Conservation (phyloP, 768 basidiomycete genomes). For the Suillus cothurnatus region DNA sequence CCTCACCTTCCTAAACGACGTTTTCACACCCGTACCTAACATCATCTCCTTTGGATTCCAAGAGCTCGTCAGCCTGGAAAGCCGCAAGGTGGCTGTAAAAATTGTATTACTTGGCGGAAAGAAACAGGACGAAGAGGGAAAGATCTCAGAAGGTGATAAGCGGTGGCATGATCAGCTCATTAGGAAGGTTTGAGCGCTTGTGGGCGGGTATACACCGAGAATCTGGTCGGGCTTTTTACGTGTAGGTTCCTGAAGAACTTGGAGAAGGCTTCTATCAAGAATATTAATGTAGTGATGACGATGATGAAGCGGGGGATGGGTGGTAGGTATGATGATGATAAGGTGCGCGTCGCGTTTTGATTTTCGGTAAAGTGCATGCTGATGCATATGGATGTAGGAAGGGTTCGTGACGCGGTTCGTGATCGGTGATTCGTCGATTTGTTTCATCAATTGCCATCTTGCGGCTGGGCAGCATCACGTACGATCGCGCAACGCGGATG, state of each 20-base stretch:
- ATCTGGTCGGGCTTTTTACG: constrained; percentile 86
- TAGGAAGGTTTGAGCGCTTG: constrained; percentile 75
- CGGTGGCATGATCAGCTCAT: constrained; percentile 85
- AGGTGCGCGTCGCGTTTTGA: constrained; percentile 52
- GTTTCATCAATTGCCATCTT: constrained; percentile 96
- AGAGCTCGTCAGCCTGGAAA: constrained; percentile 93
- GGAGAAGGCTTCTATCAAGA: constrained; percentile 60
- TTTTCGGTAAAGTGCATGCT: background rate
- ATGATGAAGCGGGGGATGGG: constrained; percentile 92
- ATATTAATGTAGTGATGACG: constrained; percentile 72
- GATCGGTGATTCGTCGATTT: constrained; percentile 89
- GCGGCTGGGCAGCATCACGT: constrained; percentile 92
- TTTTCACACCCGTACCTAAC: constrained; percentile 78
- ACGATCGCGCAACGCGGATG: constrained; percentile 82
- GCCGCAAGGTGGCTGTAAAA: constrained; percentile 89
- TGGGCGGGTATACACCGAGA: constrained; percentile 85
- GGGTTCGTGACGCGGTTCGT: constrained; percentile 87
- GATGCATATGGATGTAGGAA: constrained; percentile 53
- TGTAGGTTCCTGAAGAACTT: constrained; percentile 72
- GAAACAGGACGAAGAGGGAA: constrained; percentile 57
- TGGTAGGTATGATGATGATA: constrained; percentile 93
- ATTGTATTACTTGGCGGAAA: constrained; percentile 78
- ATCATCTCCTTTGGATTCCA: constrained; percentile 95
- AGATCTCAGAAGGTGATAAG: constrained; percentile 77
- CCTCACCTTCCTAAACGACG: constrained; percentile 76